Evolutionary conservation across 2,329 filamentous ascomycete species (phyloP), one percentile per base, ranked within the genome.

Genomic region (Diplodia mutila): DNA sequence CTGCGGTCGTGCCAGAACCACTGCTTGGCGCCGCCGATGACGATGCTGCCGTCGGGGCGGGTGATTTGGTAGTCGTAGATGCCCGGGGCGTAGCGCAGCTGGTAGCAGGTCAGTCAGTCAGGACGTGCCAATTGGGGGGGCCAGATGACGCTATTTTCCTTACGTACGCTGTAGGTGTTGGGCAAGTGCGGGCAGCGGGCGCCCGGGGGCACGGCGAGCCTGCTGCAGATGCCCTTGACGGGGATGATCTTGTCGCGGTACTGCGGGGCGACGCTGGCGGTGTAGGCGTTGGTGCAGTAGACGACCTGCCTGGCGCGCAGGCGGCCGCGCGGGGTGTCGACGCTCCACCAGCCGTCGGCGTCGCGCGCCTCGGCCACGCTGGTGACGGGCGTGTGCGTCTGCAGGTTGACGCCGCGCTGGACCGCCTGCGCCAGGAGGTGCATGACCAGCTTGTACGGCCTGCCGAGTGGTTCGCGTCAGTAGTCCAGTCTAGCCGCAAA

Each of bases 41-140:
- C 72, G 57, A 83, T 80, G 49, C 80, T 81, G 0, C 81, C 81
- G 64, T 85, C 83, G 1, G 75, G 72, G 4, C 82, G 78, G 14
- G 80, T 79, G 54, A 83, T 82, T 11, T 83, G 74, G 57, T 84
- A 84, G 61, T 78, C 76, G 69, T 67, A 67, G 46, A 67, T 71
- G 57, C 39, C 65, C 12, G 65, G 65, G 11, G 54, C 65, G 37
- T 67, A 67, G 29, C 65, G 46, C 32, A 67, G 29, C 59, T 63
- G 46, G n/a, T 4, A 8, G 29, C 18, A 18, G 42, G 12, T 29
- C 21, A 14, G 8, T 46, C 27, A 32, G 57, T 4, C 25, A 61
- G 14, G 42, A n/a, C 27, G 59, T 46, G 55, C 37, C n/a, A n/a
- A n/a, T n/a, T 42, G 9, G 32, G 18, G 29, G 55, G n/a, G 8